These are phyloP conservation scores for Stromatinia cepivora DNA, from an alignment of 2,329 filamentous ascomycete genomes.

Conservation along the genomic window DNA sequence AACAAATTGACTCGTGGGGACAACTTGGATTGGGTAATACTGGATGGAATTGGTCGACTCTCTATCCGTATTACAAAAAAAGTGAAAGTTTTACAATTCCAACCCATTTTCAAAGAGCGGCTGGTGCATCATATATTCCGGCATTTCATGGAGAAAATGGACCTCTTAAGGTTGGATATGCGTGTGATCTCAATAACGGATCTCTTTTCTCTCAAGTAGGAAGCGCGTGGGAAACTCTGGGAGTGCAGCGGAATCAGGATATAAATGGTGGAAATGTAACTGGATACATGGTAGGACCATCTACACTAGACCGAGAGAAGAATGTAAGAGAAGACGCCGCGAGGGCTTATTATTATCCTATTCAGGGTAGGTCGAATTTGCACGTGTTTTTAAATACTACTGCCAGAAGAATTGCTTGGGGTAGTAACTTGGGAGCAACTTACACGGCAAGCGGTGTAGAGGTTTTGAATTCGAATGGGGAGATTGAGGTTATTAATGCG, in stretches of 20 bases:
- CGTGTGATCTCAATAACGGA: constrained; percentile 25
- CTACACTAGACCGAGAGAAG: constrained; percentile 34
- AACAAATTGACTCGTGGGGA: constrained; percentile 48
- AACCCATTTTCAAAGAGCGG: constrained; percentile 27
- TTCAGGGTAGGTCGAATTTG: constrained; percentile 27
- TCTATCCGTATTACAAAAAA: constrained; percentile 48
- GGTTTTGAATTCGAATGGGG: constrained; percentile 25
- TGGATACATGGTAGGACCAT: constrained; percentile 27
- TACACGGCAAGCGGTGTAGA: constrained; percentile 44
- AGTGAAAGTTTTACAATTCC: constrained; percentile 33
- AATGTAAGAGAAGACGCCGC: constrained; percentile 31
- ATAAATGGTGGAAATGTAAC: constrained; percentile 28
- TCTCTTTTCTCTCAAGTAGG: constrained; percentile 18
- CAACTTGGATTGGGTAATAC: constrained; percentile 43
- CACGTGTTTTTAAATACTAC: constrained; percentile 29
- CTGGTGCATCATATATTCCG: constrained; percentile 25
- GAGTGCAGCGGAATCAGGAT: constrained; percentile 26
- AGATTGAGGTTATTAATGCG: constrained; percentile 31
- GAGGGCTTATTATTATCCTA: constrained; percentile 32
- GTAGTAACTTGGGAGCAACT: constrained; percentile 16
- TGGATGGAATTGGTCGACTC: constrained; percentile 46
- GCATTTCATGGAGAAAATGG: constrained; percentile 27
- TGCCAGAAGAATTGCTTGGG: constrained; percentile 27
- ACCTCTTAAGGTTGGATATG: constrained; percentile 29
- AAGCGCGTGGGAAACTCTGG: constrained; percentile 24